Percentiles rank a stretch among this genome's conserved stretches.
These are phyloP conservation scores for Rhytidhysteron rufulum DNA, from an alignment of 2,329 filamentous ascomycete genomes.

Conservation along the genomic window DNA sequence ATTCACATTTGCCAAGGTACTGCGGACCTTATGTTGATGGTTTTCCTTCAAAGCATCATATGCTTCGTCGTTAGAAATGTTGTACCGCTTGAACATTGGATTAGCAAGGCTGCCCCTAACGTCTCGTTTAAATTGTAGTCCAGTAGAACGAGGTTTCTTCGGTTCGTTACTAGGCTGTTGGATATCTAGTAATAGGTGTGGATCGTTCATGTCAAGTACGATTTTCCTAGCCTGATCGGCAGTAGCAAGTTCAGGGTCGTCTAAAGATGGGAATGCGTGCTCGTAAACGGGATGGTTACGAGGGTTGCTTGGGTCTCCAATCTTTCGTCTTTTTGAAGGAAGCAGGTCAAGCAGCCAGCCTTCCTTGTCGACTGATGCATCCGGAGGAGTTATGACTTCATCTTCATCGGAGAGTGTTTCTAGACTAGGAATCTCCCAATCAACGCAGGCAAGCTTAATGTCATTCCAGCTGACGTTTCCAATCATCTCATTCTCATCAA, in stretches of 20 bases:
- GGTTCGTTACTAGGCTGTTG: constrained; percentile 60
- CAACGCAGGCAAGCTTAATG: constrained; percentile 78
- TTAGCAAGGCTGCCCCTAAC: constrained; percentile 67
- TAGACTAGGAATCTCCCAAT: constrained; percentile 66
- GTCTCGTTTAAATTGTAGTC: constrained; percentile 60
- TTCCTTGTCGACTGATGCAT: constrained; percentile 17
- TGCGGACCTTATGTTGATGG: constrained; percentile 91
- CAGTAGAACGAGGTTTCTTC: constrained; percentile 52
- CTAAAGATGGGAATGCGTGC: constrained; percentile 59
- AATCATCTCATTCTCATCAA: constrained; percentile 61
- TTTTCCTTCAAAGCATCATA: constrained; percentile 97
- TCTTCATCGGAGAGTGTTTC: constrained; percentile 26
- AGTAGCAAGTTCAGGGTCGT: constrained; percentile 74
- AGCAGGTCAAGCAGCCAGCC: constrained; percentile 31
- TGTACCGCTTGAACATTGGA: constrained; percentile 78
- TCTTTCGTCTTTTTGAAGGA: constrained; percentile 65
- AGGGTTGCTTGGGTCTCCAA: constrained; percentile 27
- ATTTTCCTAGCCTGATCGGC: constrained; percentile 72
- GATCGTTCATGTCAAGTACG: constrained; percentile 82
- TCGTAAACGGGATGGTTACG: constrained; percentile 34
- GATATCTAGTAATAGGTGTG: constrained; percentile 78
- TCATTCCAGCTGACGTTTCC: constrained; percentile 76
- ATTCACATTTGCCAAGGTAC: constrained; percentile 84
- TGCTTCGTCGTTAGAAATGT: constrained; percentile 92
- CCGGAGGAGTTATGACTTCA: constrained; percentile 22